Evolutionary conservation across 345 rosid species (phyloP).

Genomic region (Salix caprea): DNA sequence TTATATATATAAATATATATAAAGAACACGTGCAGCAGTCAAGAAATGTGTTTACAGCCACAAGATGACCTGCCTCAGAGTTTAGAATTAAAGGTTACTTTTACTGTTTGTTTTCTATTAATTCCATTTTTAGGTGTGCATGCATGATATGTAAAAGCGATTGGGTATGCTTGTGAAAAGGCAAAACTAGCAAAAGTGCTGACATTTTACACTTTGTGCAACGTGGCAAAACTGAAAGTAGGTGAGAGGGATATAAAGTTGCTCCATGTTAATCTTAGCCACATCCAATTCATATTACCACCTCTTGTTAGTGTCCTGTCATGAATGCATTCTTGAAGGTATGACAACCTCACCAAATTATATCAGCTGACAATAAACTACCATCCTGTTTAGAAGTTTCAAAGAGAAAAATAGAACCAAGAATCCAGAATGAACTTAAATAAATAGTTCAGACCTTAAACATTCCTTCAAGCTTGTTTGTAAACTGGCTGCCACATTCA

Average conservation of each 20-base stretch:
- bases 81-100: too few relatives aligned
- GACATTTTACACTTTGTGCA: neutral
- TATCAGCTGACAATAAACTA: neutral
- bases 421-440: neutral
- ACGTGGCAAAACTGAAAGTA: neutral
- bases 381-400: neutral
- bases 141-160: too few relatives aligned
- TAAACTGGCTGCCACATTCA: constrained; percentile 54
- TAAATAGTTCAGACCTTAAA: constrained; percentile 59
- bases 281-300: neutral
- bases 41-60: too few relatives aligned
- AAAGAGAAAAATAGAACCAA: neutral
- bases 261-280: neutral
- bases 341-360: neutral
- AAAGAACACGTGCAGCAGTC: too few relatives aligned
- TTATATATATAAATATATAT: too few relatives aligned
- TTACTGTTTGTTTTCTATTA: too few relatives aligned
- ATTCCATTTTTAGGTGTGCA: too few relatives aligned
- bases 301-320: neutral
- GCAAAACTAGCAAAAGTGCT: neutral
- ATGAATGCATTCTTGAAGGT: neutral
- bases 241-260: neutral
- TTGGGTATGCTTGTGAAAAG: neutral
- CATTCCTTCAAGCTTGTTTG: constrained; percentile 86
- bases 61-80: too few relatives aligned